Evolutionary conservation across 805 yeast genomes (phyloP).

Genomic region (Ogataea pilisensis): DNA sequence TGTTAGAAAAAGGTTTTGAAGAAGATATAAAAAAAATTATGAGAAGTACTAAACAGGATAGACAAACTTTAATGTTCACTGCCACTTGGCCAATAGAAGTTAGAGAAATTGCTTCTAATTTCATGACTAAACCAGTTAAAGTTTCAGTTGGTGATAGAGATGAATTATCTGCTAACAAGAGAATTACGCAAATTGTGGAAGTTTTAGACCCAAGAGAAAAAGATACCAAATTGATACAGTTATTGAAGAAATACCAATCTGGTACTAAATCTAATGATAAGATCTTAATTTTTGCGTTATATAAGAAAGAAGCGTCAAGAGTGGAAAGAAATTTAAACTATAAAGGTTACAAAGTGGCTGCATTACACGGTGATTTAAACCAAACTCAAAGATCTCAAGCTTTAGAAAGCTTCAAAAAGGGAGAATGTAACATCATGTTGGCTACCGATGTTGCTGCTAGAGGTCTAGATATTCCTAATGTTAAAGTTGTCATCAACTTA

Average conservation of each 20-base stretch:
- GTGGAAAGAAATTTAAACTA: slow-evolving; percentile 71
- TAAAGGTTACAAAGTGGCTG: slow-evolving; percentile 79
- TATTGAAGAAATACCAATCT: slow-evolving; percentile 70
- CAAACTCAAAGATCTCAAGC: slow-evolving; percentile 92
- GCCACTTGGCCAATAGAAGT: slow-evolving; percentile 99
- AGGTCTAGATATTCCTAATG: slow-evolving; percentile 97
- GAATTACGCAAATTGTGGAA: slow-evolving; percentile 91
- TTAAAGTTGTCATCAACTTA: slow-evolving; percentile 88
- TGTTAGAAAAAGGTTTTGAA: slow-evolving; percentile 98
- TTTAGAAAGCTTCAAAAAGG: slow-evolving; percentile 76
- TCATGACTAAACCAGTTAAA: slow-evolving; percentile 82
- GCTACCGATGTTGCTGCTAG: slow-evolving; percentile 99
- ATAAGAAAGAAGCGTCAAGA: slow-evolving; percentile 94
- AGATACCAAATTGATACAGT: slow-evolving; percentile 67
- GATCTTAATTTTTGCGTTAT: slow-evolving; percentile 86
- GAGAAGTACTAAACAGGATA: slow-evolving; percentile 45
- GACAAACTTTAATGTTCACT: slow-evolving; percentile 97
- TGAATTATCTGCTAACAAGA: slow-evolving; percentile 89
- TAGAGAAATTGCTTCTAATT: slow-evolving; percentile 81
- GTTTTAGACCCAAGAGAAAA: slow-evolving; percentile 80
- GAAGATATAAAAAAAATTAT: slow-evolving; percentile 88
- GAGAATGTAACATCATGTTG: slow-evolving; percentile 67
- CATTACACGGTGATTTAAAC: slow-evolving; percentile 92
- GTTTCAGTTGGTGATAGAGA: slow-evolving; percentile 92
- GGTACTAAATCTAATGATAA: slow-evolving; percentile 67